Evolutionary conservation across 768 basidiomycete species (phyloP).

Genomic region (Tylopilus rubrobrunneus): DNA sequence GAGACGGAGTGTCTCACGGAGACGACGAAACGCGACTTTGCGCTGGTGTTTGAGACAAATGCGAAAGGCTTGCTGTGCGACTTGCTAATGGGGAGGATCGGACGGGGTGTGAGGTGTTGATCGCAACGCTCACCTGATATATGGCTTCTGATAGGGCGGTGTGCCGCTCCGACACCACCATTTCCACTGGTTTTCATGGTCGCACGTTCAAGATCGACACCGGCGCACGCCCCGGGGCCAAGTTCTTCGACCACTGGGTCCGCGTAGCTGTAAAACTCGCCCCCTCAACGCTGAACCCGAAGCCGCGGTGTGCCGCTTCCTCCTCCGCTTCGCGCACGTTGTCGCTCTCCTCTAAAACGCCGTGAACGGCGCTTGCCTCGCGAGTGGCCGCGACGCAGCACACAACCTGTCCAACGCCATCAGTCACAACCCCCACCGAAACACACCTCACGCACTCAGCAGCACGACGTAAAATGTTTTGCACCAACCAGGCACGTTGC

Average conservation of each 20-base stretch:
- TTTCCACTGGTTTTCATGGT: constrained; percentile 77
- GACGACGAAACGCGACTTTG: constrained; percentile 94
- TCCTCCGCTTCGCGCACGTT: constrained; percentile 65
- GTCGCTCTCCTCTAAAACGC: constrained; percentile 79
- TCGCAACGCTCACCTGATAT: constrained; percentile 71
- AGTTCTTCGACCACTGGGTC: constrained; percentile 68
- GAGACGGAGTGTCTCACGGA: constrained; percentile 93
- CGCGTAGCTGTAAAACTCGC: constrained; percentile 79
- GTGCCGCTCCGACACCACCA: constrained; percentile 67
- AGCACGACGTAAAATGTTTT: constrained; percentile 76
- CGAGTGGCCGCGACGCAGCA: constrained; percentile 10
- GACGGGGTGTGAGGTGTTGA: not conserved
- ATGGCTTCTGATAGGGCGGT: constrained; percentile 79
- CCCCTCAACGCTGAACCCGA: constrained; percentile 94
- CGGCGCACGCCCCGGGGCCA: constrained; percentile 76
- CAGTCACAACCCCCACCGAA: not conserved
- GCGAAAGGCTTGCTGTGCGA: constrained; percentile 95
- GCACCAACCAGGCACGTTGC: constrained; percentile 52
- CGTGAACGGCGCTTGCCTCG: constrained; percentile 14
- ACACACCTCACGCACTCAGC: constrained; percentile 54
- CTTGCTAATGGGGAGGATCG: constrained; percentile 51
- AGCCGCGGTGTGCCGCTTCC: constrained; percentile 58
- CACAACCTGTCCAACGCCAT: constrained; percentile 16
- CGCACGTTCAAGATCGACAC: constrained; percentile 68
- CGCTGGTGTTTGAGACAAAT: constrained; percentile 93